Evolutionary conservation across 2,329 filamentous ascomycete species (phyloP).

Genomic region (Madurella fahalii): DNA sequence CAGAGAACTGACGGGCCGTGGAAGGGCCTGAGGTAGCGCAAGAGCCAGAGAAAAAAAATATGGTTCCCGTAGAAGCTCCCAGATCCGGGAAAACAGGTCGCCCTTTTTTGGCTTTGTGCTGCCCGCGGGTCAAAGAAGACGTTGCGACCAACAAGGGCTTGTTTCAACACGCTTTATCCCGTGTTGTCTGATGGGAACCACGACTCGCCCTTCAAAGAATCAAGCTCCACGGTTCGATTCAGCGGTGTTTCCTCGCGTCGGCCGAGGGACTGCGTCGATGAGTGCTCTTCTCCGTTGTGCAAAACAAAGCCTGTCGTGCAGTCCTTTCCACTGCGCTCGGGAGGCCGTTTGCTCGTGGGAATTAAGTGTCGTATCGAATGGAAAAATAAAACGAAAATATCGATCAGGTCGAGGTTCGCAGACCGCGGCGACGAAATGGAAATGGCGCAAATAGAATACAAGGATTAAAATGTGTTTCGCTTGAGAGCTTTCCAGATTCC

Average conservation of each 20-base stretch:
- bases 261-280: background rate
- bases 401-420: slow-evolving; percentile 11
- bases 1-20: background rate
- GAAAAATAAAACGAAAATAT: slow-evolving; percentile 2
- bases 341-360: background rate
- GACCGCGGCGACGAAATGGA: slow-evolving; percentile 17
- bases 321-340: too few species aligned
- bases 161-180: background rate
- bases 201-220: background rate
- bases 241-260: background rate
- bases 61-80: background rate
- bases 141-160: background rate
- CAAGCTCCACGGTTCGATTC: background rate
- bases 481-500: slow-evolving; percentile 23
- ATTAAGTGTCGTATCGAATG: slow-evolving; percentile 9
- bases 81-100: background rate
- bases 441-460: slow-evolving; percentile 28
- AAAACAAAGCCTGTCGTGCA: too few species aligned
- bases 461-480: slow-evolving; percentile 34
- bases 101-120: background rate
- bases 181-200: background rate
- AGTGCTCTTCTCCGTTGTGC: too few species aligned
- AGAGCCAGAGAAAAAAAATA: background rate
- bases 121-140: background rate
- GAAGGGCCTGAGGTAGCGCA: background rate